Evolutionary conservation across 2,329 filamentous ascomycete species (phyloP), one percentile per base, ranked within the genome.

Genomic region (Alternaria incomplexa): DNA sequence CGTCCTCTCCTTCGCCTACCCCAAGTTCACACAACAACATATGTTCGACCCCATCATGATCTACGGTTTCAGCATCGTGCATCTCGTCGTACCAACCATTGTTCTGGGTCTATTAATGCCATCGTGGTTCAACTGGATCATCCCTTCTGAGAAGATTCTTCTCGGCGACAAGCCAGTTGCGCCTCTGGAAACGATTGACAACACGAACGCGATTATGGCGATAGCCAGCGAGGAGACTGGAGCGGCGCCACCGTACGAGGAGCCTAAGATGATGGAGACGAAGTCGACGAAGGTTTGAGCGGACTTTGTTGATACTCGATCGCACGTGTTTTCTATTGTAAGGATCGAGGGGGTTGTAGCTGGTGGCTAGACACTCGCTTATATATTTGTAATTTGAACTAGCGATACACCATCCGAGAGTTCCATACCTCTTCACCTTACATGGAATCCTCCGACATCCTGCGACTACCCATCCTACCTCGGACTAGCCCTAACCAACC

Each of bases 31-130:
- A 6, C 56, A 67, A 32, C 58, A 48, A 0, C 58, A 67, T 5
- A 62, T 65, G 8, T 68, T 62, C 58, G 67, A 72, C 28, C 69
- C 71, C 3, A 71, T 73, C 58, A 71, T 73, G 64, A 70, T 73
- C 46, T 59, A 64, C 11, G 71, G 71, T n/a, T 73, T 73, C 50
- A 70, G 70, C 30, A 57, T 73, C 2, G 59, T 62, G 5, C 62
- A 69, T 44, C 30, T 67, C 22, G 60, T 62, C 10, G 12, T 52
- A 4, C 56, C 47, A 2, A 58, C 56, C 9, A 28, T 57, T 25
- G 48, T 62, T 7, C 22, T 58, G 3, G 43, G 47, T 6, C 26
- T 56, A 2, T 20, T 61, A 12, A 50, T 61, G n/a, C 58, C 58
- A 9, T 22, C 36, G 0, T 61, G 58, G 58, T 55, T 62, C 40